Percentiles rank a stretch among this genome's conserved stretches.
phyloP scores from a whole-genome alignment of 352 stramenopile genomes.

The Hyaloperonospora arabidopsidis region DNA sequence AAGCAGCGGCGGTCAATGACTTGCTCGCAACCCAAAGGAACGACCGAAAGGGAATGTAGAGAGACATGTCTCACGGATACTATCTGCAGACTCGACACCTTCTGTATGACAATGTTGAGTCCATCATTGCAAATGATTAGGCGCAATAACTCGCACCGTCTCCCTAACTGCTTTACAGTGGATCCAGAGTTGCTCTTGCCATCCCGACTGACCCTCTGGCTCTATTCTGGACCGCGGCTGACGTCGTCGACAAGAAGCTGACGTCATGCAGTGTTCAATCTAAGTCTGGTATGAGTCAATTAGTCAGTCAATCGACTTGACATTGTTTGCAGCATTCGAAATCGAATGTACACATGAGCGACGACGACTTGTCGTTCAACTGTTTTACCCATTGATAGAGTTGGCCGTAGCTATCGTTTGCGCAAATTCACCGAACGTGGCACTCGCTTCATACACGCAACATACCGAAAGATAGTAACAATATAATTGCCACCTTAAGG shows the following conservation, averaged over 20 bases:
- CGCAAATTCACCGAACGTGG: too few species aligned
- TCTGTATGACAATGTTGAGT: constrained; percentile 53
- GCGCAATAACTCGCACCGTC: too few species aligned
- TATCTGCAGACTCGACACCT: constrained; percentile 38
- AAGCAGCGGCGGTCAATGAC: constrained; percentile 57
- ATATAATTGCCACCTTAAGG: too few species aligned
- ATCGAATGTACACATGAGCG: constrained; percentile 31
- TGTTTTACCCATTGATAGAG: not conserved
- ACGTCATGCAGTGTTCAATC: constrained; percentile 45
- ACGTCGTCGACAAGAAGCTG: constrained; percentile 33
- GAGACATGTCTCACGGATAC: constrained; percentile 44
- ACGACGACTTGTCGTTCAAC: constrained; percentile 1
- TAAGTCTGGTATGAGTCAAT: constrained; percentile 32
- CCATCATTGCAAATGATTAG: constrained; percentile 39
- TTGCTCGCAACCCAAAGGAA: constrained; percentile 44
- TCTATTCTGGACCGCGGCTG: constrained; percentile 50
- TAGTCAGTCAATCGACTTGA: constrained; percentile 16
- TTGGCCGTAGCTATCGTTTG: too few species aligned
- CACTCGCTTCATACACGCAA: too few species aligned
- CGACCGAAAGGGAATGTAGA: constrained; percentile 40
- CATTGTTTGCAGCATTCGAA: constrained; percentile 52
- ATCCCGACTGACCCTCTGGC: constrained; percentile 35
- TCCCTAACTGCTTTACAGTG: too few species aligned
- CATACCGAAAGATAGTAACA: too few species aligned
- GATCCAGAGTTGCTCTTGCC: constrained; percentile 62